These are phyloP conservation scores for Raphanus hybrid DNA, from an alignment of 441 rosid genomes.

Conservation along the genomic window DNA sequence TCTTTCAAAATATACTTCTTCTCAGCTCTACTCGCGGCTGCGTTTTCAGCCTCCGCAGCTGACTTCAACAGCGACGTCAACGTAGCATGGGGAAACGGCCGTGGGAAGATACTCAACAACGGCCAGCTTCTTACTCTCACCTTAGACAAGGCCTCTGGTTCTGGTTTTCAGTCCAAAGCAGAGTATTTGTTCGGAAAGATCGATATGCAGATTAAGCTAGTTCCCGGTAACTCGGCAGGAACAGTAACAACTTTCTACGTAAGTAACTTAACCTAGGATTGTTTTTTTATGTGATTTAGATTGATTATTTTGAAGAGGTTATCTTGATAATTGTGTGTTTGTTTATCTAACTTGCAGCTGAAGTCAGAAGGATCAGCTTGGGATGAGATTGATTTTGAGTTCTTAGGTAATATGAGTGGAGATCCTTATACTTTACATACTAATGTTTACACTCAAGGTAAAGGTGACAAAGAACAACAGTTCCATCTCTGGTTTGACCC, in stretches of 20 bases:
- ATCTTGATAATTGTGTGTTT: neutral
- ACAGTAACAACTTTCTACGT: slow-evolving; percentile 39
- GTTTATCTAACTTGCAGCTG: slow-evolving; percentile 24
- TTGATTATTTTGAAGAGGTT: neutral
- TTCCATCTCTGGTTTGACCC: slow-evolving; percentile 40
- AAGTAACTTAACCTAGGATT: neutral
- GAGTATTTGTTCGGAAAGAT: slow-evolving; percentile 53
- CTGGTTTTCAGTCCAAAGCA: slow-evolving; percentile 59
- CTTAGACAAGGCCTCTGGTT: slow-evolving; percentile 55
- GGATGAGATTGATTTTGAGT: slow-evolving; percentile 50
- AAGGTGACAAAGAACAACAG: slow-evolving; percentile 40
- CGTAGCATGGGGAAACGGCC: slow-evolving; percentile 56
- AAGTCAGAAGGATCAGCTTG: slow-evolving; percentile 36
- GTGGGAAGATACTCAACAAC: slow-evolving; percentile 53
- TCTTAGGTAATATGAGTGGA: slow-evolving; percentile 42
- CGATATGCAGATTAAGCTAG: slow-evolving; percentile 61
- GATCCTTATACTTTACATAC: slow-evolving; percentile 36
- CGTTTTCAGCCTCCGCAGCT: slow-evolving; percentile 26
- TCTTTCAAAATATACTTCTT: slow-evolving; percentile 29
- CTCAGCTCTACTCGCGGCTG: slow-evolving; percentile 32
- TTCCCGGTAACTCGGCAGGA: slow-evolving; percentile 42
- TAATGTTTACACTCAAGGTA: slow-evolving; percentile 39
- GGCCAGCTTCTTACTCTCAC: slow-evolving; percentile 54
- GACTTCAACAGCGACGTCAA: slow-evolving; percentile 39
- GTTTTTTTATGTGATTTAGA: neutral